Evolutionary conservation across 164 flowering plant species (phyloP), one percentile per base, ranked within the genome.

Genomic region (Vitis labrusca): DNA sequence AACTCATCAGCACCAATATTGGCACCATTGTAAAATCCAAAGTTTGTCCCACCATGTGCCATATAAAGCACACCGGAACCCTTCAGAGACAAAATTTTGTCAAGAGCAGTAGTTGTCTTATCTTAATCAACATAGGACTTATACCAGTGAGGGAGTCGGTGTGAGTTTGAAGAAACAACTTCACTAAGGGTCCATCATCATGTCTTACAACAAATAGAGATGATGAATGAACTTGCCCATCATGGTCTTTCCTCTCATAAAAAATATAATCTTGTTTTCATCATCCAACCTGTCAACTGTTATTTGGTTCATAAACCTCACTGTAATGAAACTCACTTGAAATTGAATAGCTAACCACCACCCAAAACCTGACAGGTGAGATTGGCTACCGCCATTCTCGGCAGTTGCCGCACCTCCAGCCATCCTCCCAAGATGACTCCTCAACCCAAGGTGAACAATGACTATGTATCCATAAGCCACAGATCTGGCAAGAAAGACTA

Each of bases 31-130:
- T 86, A 86, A 70, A 95, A 95, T 56, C 98, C 99, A 80, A 93
- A 95, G 80, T 93, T 95, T 71, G 98, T 91, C 70, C 99, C 99
- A 79, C 99, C 99, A 82, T 95, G 98, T 51, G 86, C 99, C 99
- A 95, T 95, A 85, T 93, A 95, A 65, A 95, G 98, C 70, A 95
- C 96, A 68, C 84, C 97, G 78, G 99, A 95, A 64, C 90, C 98
- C 75, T 95, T 95, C 64, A 67, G 77, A 32, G 89, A 85, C 76
- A 95, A 79, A 71, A 95, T 90, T 58, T 82, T 78, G 58, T 86
- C 83, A 66, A 95, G 73, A 47, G 78, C 78, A 69, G 74, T 49
- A 68, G 99, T 94, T 0, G 95, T 88, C 53, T 48, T 27, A 10
- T n/a, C 54, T 47, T 37, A 37, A 37, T 37, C 44, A 37, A 23